A percentile compares a stretch with the other conserved stretches of the same genome.
Evolutionary conservation across 1,139 yeast genomes (phyloP).

Genomic region (Nakaseomyces delphensis): DNA sequence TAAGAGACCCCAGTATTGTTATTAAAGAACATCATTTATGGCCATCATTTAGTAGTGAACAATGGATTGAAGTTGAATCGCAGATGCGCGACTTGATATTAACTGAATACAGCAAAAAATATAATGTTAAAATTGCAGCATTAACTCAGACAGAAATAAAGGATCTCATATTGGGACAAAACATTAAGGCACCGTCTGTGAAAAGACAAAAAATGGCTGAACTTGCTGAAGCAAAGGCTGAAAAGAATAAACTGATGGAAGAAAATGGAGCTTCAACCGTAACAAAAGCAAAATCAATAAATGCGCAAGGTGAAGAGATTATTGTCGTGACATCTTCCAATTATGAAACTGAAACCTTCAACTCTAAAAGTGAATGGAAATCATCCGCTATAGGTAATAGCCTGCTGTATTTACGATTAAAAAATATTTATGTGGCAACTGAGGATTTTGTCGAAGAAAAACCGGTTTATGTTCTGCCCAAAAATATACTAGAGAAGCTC

Average conservation of each 20-base stretch:
- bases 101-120: slow-evolving; percentile 75
- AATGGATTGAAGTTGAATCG: slow-evolving; percentile 86
- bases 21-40: slow-evolving; percentile 80
- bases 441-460: slow-evolving; percentile 48
- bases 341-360: slow-evolving; percentile 77
- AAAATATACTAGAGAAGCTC: slow-evolving; percentile 67
- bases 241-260: slow-evolving; percentile 26
- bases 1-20: slow-evolving; percentile 62
- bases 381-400: slow-evolving; percentile 74
- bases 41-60: slow-evolving; percentile 84
- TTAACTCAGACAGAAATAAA: slow-evolving; percentile 90
- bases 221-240: slow-evolving; percentile 50
- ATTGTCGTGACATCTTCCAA: slow-evolving; percentile 86
- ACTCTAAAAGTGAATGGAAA: slow-evolving; percentile 89
- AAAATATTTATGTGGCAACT: slow-evolving; percentile 66
- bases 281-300: slow-evolving; percentile 72
- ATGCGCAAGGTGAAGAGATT: slow-evolving; percentile 94
- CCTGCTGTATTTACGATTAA: slow-evolving; percentile 62
- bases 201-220: slow-evolving; percentile 75
- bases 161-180: slow-evolving; percentile 91
- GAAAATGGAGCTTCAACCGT: slow-evolving; percentile 46
- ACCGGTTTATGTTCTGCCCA: slow-evolving; percentile 69
- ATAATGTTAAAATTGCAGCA: slow-evolving; percentile 77
- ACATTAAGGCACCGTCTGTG: slow-evolving; percentile 80
- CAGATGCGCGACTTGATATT: slow-evolving; percentile 82